Evolutionary conservation across 129 eudicot genomes (phyloP).

Genomic region (Pulicaria dysenterica): DNA sequence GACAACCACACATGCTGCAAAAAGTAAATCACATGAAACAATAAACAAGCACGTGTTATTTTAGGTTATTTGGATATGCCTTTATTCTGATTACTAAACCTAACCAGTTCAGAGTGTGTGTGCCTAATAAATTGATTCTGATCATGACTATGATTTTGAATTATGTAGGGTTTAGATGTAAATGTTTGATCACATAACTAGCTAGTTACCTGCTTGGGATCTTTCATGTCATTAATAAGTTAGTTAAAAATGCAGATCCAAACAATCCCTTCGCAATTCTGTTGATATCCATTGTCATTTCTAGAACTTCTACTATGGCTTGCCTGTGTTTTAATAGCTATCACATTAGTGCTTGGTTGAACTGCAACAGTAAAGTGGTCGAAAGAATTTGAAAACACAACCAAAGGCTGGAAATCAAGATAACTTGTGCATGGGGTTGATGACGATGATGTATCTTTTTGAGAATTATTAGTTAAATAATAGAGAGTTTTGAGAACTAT

Average conservation of each 20-base stretch:
- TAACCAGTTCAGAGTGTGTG: neutral
- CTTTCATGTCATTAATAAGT: neutral
- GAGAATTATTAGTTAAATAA: too few relatives aligned
- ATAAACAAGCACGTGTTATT: slow-evolving; percentile 11
- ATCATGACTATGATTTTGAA: neutral
- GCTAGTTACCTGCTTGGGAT: neutral
- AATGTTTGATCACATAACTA: neutral
- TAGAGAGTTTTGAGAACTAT: too few relatives aligned
- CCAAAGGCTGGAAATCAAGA: too few relatives aligned
- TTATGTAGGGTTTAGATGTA: neutral
- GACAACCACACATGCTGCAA: neutral
- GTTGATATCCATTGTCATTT: neutral
- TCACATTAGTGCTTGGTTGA: too few relatives aligned
- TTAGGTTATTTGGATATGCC: slow-evolving; percentile 4
- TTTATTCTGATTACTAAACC: neutral
- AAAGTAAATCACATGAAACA: slow-evolving; percentile 21
- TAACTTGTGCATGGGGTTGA: too few relatives aligned
- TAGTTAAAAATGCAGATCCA: neutral
- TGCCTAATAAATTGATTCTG: neutral
- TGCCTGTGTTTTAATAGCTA: neutral
- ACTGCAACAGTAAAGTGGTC: too few relatives aligned
- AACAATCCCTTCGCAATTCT: neutral
- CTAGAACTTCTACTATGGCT: neutral
- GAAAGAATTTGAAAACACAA: too few relatives aligned
- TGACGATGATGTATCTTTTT: too few relatives aligned